These are phyloP conservation scores for Rutstroemia sydowiana DNA, from an alignment of 2,329 filamentous ascomycete species.

Conservation along the genomic window DNA sequence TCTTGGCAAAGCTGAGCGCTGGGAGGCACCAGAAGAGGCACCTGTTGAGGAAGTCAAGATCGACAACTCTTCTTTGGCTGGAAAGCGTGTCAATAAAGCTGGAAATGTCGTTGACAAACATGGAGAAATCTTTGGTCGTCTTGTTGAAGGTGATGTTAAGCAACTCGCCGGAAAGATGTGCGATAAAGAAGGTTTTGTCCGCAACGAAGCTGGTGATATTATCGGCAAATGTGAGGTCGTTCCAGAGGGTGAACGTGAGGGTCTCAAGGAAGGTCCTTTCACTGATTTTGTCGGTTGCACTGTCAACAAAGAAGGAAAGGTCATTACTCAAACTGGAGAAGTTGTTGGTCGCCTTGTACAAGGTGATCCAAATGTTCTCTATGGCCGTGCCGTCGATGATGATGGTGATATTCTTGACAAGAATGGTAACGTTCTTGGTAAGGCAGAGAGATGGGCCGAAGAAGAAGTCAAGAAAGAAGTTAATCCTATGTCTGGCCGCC, in stretches of 20 bases:
- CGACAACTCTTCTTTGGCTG: conserved; percentile 56
- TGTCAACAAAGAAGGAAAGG: conserved; percentile 61
- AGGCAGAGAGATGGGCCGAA: conserved; percentile 54
- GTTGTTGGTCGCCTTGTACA: conserved; percentile 64
- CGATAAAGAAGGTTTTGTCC: conserved; percentile 63
- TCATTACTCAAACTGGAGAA: conserved; percentile 59
- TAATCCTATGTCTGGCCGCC: conserved; percentile 45
- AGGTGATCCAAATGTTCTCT: conserved; percentile 65
- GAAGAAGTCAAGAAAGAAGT: conserved; percentile 44
- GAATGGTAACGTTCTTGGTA: conserved; percentile 54
- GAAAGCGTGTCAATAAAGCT: conserved; percentile 65
- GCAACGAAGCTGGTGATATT: conserved; percentile 65
- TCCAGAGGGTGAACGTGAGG: conserved; percentile 57
- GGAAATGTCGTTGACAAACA: conserved; percentile 52
- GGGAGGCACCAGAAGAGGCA: conserved; percentile 44
- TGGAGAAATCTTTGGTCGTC: conserved; percentile 53
- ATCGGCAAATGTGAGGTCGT: conserved; percentile 63
- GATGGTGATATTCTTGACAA: conserved; percentile 78
- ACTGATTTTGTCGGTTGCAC: conserved; percentile 57
- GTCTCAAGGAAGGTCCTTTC: conserved; percentile 60
- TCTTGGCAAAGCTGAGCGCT: conserved; percentile 61
- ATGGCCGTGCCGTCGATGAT: conserved; percentile 68
- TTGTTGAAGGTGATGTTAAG: conserved; percentile 59
- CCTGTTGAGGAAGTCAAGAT: conserved; percentile 41
- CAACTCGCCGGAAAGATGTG: conserved; percentile 61